Evolutionary conservation across 371 early-diverging fungal species (phyloP).

Genomic region (Actinomortierella ambigua): DNA sequence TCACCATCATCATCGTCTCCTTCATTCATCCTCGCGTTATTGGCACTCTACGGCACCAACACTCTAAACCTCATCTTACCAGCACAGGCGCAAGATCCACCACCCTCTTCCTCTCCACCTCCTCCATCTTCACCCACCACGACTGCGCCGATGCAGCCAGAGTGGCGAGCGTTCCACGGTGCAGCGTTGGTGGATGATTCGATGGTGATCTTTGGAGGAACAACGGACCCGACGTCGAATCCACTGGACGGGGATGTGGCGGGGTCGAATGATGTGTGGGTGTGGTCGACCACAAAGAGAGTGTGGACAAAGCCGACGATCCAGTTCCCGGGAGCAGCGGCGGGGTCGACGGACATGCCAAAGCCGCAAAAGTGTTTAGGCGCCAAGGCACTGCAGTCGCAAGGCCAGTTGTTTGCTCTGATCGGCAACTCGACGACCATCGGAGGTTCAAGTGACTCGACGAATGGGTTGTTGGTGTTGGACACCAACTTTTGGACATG

Average conservation of each 20-base stretch:
- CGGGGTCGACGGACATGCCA: conserved; percentile 7
- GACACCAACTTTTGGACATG: conserved; percentile 39
- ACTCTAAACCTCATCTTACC: no score
- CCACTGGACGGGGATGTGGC: conserved; percentile 15
- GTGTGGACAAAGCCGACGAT: conserved; percentile 31
- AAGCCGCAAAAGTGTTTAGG: conserved; percentile 36
- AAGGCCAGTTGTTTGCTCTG: conserved; percentile 31
- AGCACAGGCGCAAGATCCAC: no score
- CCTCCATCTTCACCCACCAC: no score
- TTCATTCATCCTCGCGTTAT: no score
- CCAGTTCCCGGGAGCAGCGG: conserved; percentile 10
- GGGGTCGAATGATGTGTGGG: conserved; percentile 35
- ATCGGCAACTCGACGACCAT: conserved; percentile 21
- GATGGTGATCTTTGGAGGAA: conserved; percentile 42
- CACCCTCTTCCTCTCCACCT: no score
- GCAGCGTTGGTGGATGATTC: conserved; percentile 32
- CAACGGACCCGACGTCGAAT: conserved; percentile 11
- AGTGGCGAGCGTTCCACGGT: conserved; percentile 43
- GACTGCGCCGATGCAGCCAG: conserved; percentile 10
- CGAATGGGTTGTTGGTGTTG: no score
- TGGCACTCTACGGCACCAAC: no score
- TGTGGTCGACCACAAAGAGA: conserved; percentile 36
- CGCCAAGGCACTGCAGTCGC: conserved; percentile 22
- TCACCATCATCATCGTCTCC: no score
- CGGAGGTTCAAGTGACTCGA: no score